Evolutionary conservation across 2,329 filamentous ascomycete genomes (phyloP).

Genomic region (Pseudopithomyces maydicus): DNA sequence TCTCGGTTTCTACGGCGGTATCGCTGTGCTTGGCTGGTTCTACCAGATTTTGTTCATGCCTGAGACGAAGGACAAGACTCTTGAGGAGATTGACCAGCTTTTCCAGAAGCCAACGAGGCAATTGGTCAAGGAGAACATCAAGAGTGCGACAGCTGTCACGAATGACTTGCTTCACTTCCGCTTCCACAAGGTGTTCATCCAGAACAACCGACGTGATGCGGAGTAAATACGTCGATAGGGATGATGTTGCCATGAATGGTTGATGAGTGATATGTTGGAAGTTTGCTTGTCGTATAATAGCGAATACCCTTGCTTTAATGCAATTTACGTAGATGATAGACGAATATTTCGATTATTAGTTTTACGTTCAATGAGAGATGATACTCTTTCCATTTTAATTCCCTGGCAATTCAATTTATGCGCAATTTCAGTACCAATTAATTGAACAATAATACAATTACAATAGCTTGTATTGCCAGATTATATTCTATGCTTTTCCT

Average conservation of each 20-base stretch:
- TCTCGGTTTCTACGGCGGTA: constrained; percentile 75
- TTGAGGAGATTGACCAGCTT: constrained; percentile 74
- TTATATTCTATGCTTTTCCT: no score
- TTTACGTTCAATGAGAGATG: neutral
- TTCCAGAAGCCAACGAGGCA: constrained; percentile 68
- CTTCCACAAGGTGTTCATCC: constrained; percentile 55
- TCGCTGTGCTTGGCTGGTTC: constrained; percentile 71
- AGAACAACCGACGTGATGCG: constrained; percentile 27
- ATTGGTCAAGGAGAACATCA: constrained; percentile 58
- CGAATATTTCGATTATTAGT: neutral
- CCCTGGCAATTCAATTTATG: no score
- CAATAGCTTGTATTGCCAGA: no score
- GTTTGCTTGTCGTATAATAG: neutral
- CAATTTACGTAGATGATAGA: neutral
- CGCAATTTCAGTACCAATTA: no score
- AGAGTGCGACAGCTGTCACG: constrained; percentile 50
- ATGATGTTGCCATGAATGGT: no score
- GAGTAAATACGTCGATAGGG: neutral
- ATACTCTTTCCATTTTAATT: no score
- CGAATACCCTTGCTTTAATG: constrained; percentile 3
- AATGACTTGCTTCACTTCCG: constrained; percentile 51
- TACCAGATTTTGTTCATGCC: constrained; percentile 79
- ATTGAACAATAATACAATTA: no score
- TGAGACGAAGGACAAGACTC: constrained; percentile 70
- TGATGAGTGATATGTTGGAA: neutral